Evolutionary conservation across 1,284 basidiomycete species (phyloP).

Genomic region (Sporisorium scitamineum): DNA sequence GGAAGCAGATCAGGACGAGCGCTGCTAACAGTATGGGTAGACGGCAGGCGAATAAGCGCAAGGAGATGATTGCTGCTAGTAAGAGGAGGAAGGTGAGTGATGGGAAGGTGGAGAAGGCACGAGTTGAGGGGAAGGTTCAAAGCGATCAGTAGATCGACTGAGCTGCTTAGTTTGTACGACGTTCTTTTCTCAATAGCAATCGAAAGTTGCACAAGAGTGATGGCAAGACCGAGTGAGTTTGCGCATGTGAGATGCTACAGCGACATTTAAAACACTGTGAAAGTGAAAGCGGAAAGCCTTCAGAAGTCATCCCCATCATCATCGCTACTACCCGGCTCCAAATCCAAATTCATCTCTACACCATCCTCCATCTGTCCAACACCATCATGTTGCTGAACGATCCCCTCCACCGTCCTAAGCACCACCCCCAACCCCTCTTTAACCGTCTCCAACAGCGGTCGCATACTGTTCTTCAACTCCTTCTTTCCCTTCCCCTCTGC

Average conservation of each 20-base stretch:
- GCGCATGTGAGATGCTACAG: not conserved
- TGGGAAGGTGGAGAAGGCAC: not conserved
- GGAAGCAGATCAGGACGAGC: slow-evolving; percentile 70
- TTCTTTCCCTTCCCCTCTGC: slow-evolving; percentile 7
- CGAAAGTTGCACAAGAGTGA: not conserved
- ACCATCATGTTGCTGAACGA: slow-evolving; percentile 34
- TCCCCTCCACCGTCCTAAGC: slow-evolving; percentile 21
- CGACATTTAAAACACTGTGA: not conserved
- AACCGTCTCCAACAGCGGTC: slow-evolving; percentile 22
- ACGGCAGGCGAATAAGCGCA: slow-evolving; percentile 48
- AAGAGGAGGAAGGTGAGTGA: slow-evolving; percentile 53
- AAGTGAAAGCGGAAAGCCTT: not conserved
- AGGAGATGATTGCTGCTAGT: slow-evolving; percentile 62
- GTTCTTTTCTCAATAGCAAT: not conserved
- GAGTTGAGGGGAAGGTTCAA: not conserved
- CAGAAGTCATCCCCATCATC: slow-evolving; percentile 16
- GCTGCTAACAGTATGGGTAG: slow-evolving; percentile 58
- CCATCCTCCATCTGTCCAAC: slow-evolving; percentile 3
- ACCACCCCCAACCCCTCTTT: slow-evolving; percentile 14
- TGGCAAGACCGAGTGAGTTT: not conserved
- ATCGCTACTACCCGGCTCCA: not conserved
- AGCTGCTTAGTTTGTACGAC: not conserved
- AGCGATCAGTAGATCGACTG: not conserved
- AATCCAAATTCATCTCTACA: not conserved
- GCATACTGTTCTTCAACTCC: slow-evolving; percentile 10